Base-by-base conservation (phyloP, 441 rosid species). In the Geranium incanum region DNA sequence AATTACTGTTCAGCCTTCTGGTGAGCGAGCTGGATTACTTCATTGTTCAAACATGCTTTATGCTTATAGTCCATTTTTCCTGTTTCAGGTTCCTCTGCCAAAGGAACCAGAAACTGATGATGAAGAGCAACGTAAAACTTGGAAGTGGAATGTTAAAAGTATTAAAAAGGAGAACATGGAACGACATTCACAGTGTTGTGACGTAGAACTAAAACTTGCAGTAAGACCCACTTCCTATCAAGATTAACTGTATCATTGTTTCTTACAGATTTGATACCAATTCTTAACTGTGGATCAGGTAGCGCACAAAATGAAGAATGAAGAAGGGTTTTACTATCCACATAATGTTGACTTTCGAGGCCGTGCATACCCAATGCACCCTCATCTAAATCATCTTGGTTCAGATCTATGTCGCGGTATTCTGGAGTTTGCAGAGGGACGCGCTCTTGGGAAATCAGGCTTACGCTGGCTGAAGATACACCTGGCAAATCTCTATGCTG, bases 321-420 rank as follows among this genome's bases (percentile, higher is more conserved):
- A 92, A 82, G 95, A 86, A 59, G 97, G 95, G 75, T 95, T 92
- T 74, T 92, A 90, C 79, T 95, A 89, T 71, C 98, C 98, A 5
- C 99, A 95, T 84, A 95, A 89, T 70, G 81, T 95, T 79, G 99
- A 95, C 84, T 95, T 95, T 78, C 92, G 99, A 69, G 99, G 99
- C 36, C 98, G 99, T 79, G 98, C 98, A 57, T 95, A 95, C 76
- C 99, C 99, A 64, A 89, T 95, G 95, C 99, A 92, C 77, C 99
- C 99, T 43, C 72, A 92, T 78, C 83, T 95, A 75, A 93, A 95
- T 74, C 99, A 95, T 87, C 98, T 95, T 43, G 98, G 98, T 65
- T 95, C 99, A 79, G 98, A 93, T 86, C 77, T 93, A 19, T 95
- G 99, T 73, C 95, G 99, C 67, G 98, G 98, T 69, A 80, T 88